These are phyloP conservation scores for Candida michaelii DNA, from an alignment of 805 yeast genomes.

Conservation along the genomic window DNA sequence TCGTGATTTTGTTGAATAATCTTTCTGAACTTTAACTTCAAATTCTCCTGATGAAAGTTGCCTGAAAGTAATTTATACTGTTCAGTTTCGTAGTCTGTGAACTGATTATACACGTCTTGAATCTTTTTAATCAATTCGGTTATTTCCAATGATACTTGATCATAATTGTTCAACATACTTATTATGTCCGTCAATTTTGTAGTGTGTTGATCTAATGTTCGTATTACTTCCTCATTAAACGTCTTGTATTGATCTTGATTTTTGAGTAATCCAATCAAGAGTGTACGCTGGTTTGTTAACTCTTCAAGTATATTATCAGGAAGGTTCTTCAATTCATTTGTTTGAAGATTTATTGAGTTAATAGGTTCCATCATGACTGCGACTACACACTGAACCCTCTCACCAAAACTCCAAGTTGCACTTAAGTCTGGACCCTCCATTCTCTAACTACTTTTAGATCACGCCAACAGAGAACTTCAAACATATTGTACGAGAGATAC, in stretches of 20 bases:
- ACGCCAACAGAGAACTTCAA: no score
- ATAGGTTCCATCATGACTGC: background rate
- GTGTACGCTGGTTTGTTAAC: constrained; percentile 12
- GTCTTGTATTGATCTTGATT: constrained; percentile 13
- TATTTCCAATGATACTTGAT: constrained; percentile 21
- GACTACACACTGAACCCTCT: no score
- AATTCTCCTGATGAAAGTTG: constrained; percentile 34
- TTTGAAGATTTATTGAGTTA: background rate
- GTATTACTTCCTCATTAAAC: constrained; percentile 15
- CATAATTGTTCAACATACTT: constrained; percentile 15
- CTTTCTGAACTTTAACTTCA: constrained; percentile 27
- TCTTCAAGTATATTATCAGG: constrained; percentile 27
- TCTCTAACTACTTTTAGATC: no score
- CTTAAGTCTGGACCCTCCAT: no score
- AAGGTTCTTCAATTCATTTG: background rate
- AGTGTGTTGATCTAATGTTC: constrained; percentile 14
- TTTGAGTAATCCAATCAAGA: constrained; percentile 32
- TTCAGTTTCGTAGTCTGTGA: constrained; percentile 31
- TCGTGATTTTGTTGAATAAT: constrained; percentile 24
- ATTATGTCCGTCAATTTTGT: constrained; percentile 22
- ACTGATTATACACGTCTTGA: constrained; percentile 30
- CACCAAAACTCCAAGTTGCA: no score
- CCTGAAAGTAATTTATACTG: constrained; percentile 40
- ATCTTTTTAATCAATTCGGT: constrained; percentile 23
- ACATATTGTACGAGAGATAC: no score